Evolutionary conservation across 371 early-diverging fungal species (phyloP), one percentile per base, ranked within the genome.

Genomic region (Mucor ambiguus): DNA sequence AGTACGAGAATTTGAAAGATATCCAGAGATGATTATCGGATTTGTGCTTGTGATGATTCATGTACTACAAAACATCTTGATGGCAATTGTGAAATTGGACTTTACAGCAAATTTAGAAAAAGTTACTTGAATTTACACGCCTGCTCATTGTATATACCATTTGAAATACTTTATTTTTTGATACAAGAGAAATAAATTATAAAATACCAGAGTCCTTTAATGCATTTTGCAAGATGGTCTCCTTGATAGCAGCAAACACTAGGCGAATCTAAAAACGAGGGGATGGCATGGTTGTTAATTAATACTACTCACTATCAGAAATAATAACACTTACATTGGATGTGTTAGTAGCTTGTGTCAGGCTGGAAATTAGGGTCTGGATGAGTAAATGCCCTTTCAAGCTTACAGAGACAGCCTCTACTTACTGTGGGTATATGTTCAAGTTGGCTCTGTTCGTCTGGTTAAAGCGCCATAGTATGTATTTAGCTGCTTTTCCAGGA

Each of bases 191-290:
- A 49, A 52, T 52, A 56, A 56, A 52, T 80, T 82, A 89, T 66
- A 89, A 67, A 48, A 90, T 89, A 24, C 90, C 90, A 49, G 87
- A 88, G 63, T 89, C 89, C 64, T 84, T 82, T 32, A 90, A 65
- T 29, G 87, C 85, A 63, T 90, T 90, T 68, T 92, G 92, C 30
- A 92, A 63, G 26, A 91, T 86, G 1, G 92, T 92, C 66, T 92
- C 91, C 69, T 92, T 92, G 63, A 92, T 89, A 7, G 91, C 93
- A 41, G 87, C 86, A 80, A 92, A 90, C 9, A 92, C 92, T 18
- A 89, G 75, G 56, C 24, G 28, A 28, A 37, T 62, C n/a, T 46
- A 24, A 24, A 18, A 16, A 12, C 8, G 52, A 26, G 29, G 20
- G 37, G 52, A 52, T 52, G 11, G 12, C 14, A 16, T 26, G 26